Evolutionary conservation across 495 filamentous ascomycete species (phyloP), one percentile per base, ranked within the genome.

Genomic region (Tuber melanosporum): DNA sequence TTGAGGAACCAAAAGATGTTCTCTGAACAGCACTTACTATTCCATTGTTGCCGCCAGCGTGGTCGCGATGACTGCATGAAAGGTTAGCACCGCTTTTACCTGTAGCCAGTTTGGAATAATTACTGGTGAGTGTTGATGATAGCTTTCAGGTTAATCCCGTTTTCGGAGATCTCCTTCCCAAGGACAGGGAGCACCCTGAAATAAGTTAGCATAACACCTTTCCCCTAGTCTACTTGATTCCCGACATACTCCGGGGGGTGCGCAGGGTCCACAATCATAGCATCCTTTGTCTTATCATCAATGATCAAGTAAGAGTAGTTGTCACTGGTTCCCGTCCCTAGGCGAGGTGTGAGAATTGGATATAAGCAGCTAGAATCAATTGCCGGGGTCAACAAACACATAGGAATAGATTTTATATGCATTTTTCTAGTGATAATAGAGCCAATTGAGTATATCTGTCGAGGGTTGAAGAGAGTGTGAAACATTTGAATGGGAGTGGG

Each of bases 81-180:
- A 32, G 26, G 57, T 66, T 66, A 66, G 57, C 57, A 66, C 26
- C 57, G 57, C 57, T 17, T 6, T 14, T 66, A 66, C 47, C 41
- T 45, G 49, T 32, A 71, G 14, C 0, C 71, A 42, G 71, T 45
- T 41, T 41, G 44, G 57, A 52, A 8, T 44, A 84, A 91, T 84
- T 86, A 97, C 95, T 98, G 96, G 81, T 99, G 95, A 2, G 95
- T 99, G 81, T 98, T 99, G 75, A 98, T 90, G 84, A 99, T 97
- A 14, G 90, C 92, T 3, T 88, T 93, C 36, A 99, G 86, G 77
- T 96, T 93, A 82, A 97, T 94, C 77, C 89, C 89, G 5, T 91
- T 90, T 70, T 86, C 85, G 20, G 89, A 82, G 43, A 94, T 91
- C 76, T 92, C 90, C 76, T 91, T 86, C 84, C 94, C 89, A 70